Evolutionary conservation across 768 basidiomycete genomes (phyloP).

Genomic region (Russula earlei): DNA sequence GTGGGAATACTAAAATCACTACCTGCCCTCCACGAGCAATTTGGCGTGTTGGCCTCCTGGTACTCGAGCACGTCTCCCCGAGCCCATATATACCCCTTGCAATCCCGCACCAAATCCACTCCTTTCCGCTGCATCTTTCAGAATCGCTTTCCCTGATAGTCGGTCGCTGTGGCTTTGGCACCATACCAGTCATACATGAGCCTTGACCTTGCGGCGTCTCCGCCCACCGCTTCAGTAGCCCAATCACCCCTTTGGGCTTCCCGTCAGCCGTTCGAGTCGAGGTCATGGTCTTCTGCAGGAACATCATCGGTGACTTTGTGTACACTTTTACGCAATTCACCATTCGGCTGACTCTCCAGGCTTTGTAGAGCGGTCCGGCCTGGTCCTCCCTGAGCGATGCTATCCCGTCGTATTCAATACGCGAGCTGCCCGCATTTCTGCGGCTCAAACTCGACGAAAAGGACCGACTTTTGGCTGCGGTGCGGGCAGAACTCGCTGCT

Average conservation of each 20-base stretch:
- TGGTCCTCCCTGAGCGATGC: constrained; percentile 2
- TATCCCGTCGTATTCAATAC: neutral
- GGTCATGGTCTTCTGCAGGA: neutral
- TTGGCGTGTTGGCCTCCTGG: neutral
- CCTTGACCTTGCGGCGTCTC: neutral
- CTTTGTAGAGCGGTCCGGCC: neutral
- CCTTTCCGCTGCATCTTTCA: no score
- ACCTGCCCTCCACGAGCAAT: neutral
- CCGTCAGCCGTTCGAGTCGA: neutral
- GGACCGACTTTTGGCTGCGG: neutral
- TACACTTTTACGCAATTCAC: neutral
- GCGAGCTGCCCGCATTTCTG: neutral
- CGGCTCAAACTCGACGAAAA: constrained; percentile 14
- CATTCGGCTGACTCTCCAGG: neutral
- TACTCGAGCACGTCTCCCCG: neutral
- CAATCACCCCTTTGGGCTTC: neutral
- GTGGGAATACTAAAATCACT: no score
- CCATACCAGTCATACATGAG: neutral
- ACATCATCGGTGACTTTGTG: neutral
- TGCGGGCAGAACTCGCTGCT: constrained; percentile 1
- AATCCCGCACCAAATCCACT: neutral
- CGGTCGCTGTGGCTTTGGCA: neutral
- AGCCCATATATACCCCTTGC: neutral
- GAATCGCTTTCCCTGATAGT: neutral
- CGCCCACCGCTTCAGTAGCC: neutral